These are phyloP conservation scores for Sporothrix sp. DNA, from an alignment of 2,329 filamentous ascomycete species.

Conservation along the genomic window DNA sequence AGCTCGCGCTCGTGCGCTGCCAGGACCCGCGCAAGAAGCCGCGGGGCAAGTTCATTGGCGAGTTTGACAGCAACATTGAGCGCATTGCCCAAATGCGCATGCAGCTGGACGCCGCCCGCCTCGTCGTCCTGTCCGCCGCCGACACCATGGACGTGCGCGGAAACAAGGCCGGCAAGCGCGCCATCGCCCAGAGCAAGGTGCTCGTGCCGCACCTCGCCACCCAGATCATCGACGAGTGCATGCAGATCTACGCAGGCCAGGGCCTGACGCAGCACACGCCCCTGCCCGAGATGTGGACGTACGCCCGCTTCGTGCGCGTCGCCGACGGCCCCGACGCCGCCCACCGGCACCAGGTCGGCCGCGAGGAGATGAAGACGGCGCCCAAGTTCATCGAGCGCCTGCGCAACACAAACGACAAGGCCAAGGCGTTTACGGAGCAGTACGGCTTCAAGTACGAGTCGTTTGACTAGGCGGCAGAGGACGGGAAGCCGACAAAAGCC, in stretches of 20 bases:
- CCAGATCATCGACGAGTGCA: constrained; percentile 82
- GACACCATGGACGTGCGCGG: constrained; percentile 85
- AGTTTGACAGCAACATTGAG: constrained; percentile 91
- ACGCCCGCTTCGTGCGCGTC: constrained; percentile 70
- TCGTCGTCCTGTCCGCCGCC: constrained; percentile 86
- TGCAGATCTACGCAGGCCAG: constrained; percentile 83
- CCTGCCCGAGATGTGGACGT: constrained; percentile 81
- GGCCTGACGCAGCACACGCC: constrained; percentile 93
- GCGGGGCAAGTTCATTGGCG: constrained; percentile 75
- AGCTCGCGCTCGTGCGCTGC: constrained; percentile 88
- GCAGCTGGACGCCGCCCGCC: constrained; percentile 83
- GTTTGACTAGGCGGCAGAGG: background rate
- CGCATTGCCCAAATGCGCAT: constrained; percentile 88
- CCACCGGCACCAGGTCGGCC: constrained; percentile 70
- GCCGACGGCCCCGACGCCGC: constrained; percentile 96
- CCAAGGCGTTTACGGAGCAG: constrained; percentile 54
- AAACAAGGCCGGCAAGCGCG: constrained; percentile 79
- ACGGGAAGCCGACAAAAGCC: background rate
- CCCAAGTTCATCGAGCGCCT: constrained; percentile 51
- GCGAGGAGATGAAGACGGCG: constrained; percentile 67
- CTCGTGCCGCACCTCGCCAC: constrained; percentile 74
- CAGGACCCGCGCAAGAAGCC: constrained; percentile 86
- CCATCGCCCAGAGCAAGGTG: constrained; percentile 96
- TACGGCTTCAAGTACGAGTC: constrained; percentile 34
- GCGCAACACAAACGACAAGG: constrained; percentile 52